These are phyloP conservation scores for Cardamine chenopodiifolia DNA, from an alignment of 345 rosid genomes.

Conservation along the genomic window DNA sequence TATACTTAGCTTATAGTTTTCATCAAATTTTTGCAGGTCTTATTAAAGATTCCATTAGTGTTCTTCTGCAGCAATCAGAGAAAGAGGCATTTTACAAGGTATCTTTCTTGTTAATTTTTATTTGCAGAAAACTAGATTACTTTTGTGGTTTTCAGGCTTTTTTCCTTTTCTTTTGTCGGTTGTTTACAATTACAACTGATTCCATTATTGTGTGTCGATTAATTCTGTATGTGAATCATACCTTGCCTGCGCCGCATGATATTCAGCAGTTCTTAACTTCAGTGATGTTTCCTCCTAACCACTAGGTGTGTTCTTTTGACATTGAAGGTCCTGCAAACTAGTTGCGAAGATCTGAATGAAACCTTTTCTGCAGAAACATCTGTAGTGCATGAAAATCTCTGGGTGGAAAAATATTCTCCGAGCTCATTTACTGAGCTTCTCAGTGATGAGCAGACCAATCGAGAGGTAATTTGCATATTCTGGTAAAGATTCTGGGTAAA, in stretches of 20 bases:
- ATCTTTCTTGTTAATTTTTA: background rate
- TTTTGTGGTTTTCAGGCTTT: background rate
- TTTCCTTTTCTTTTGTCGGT: background rate
- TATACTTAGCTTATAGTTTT: background rate
- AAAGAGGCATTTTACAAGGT: constrained; percentile 72
- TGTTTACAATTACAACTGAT: background rate
- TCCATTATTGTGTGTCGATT: background rate
- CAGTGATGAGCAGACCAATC: constrained; percentile 95
- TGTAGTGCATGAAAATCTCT: constrained; percentile 63
- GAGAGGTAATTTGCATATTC: constrained; percentile 62
- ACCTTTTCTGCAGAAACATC: constrained; percentile 49
- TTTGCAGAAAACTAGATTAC: background rate
- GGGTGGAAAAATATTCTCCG: constrained; percentile 97
- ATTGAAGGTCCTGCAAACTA: constrained; percentile 57
- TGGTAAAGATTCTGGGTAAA: constrained; percentile 1
- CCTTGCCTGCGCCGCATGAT: background rate
- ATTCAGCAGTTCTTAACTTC: background rate
- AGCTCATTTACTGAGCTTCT: constrained; percentile 93
- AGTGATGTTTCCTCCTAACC: background rate
- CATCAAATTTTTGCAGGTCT: constrained; percentile 55
- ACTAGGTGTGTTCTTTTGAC: background rate
- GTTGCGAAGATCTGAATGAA: constrained; percentile 57
- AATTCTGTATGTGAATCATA: background rate
- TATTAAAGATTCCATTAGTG: constrained; percentile 59
- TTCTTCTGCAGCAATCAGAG: constrained; percentile 70